Evolutionary conservation across 2,329 filamentous ascomycete species (phyloP).

Genomic region (Pseudovirgaria hyperparasitica): DNA sequence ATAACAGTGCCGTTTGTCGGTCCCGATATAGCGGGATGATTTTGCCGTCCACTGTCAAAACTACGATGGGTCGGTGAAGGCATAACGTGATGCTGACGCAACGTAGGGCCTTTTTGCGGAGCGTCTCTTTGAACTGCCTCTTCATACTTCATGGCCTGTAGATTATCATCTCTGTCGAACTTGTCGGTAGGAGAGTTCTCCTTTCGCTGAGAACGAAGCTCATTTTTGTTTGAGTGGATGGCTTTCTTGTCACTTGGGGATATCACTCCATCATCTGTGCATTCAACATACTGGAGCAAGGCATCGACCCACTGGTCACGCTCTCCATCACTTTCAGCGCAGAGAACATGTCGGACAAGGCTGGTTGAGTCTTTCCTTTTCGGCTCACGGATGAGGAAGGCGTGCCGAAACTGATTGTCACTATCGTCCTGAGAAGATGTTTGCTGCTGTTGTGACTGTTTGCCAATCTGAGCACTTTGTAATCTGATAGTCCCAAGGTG

Average conservation of each 20-base stretch:
- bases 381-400: slow-evolving; percentile 86
- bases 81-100: slow-evolving; percentile 15
- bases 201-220: slow-evolving; percentile 15
- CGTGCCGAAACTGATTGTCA: slow-evolving; percentile 92
- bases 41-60: slow-evolving; percentile 9
- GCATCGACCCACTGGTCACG: slow-evolving; percentile 90
- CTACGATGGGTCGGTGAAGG: slow-evolving; percentile 23
- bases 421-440: slow-evolving; percentile 59
- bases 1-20: slow-evolving; percentile 78
- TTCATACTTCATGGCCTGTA: slow-evolving; percentile 42
- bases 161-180: slow-evolving; percentile 9
- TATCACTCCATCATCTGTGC: slow-evolving; percentile 32
- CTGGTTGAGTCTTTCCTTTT: slow-evolving; percentile 90
- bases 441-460: slow-evolving; percentile 57
- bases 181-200: slow-evolving; percentile 27
- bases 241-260: slow-evolving; percentile 33
- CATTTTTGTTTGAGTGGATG: slow-evolving; percentile 16
- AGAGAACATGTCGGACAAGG: slow-evolving; percentile 84
- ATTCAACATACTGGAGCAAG: slow-evolving; percentile 79
- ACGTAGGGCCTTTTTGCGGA: slow-evolving; percentile 35
- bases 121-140: slow-evolving; percentile 45
- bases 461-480: slow-evolving; percentile 81
- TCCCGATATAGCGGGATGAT: slow-evolving; percentile 53
- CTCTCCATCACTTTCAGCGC: slow-evolving; percentile 86
- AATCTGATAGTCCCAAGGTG: slow-evolving; percentile 92